Conservation (phyloP, 2,329 filamentous ascomycete species). For the Lachnellula hyalina region DNA sequence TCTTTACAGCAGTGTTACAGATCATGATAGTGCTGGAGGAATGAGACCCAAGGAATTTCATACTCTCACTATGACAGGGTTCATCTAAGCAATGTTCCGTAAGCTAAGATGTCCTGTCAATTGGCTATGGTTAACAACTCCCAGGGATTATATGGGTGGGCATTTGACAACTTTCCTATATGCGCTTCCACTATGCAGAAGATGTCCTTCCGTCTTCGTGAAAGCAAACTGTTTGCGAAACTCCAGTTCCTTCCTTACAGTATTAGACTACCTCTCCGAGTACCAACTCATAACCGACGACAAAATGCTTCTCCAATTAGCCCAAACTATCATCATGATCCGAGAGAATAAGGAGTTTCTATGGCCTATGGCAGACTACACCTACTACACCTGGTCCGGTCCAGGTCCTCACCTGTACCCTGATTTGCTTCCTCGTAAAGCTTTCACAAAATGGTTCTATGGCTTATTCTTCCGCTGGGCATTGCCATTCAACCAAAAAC, state of each 20-base stretch:
- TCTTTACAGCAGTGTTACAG: not conserved
- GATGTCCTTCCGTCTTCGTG: not conserved
- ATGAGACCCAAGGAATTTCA: conserved; percentile 7
- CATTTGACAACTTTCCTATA: conserved; percentile 11
- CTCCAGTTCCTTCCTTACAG: not conserved
- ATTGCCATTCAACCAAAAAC: conserved; percentile 5
- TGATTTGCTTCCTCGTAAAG: conserved; percentile 1
- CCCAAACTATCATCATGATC: not conserved
- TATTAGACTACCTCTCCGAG: conserved; percentile 9
- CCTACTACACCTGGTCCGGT: not conserved
- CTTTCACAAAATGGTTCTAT: conserved; percentile 13
- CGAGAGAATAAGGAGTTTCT: not conserved
- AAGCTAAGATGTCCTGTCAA: not conserved
- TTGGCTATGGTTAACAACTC: not conserved
- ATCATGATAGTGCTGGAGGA: not conserved
- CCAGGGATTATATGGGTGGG: conserved; percentile 9
- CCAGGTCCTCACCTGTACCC: not conserved
- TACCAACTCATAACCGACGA: conserved; percentile 10
- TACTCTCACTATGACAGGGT: conserved; percentile 7
- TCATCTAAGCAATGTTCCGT: conserved; percentile 19
- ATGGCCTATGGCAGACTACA: conserved; percentile 5
- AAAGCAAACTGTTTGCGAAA: conserved; percentile 11
- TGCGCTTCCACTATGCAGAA: conserved; percentile 7
- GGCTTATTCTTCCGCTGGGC: conserved; percentile 10
- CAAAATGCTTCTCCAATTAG: conserved; percentile 5